A percentile compares a stretch with the other conserved stretches of the same genome.
These are phyloP conservation scores for Striga hermonthica DNA, from an alignment of 305 asterid species.

Conservation along the genomic window DNA sequence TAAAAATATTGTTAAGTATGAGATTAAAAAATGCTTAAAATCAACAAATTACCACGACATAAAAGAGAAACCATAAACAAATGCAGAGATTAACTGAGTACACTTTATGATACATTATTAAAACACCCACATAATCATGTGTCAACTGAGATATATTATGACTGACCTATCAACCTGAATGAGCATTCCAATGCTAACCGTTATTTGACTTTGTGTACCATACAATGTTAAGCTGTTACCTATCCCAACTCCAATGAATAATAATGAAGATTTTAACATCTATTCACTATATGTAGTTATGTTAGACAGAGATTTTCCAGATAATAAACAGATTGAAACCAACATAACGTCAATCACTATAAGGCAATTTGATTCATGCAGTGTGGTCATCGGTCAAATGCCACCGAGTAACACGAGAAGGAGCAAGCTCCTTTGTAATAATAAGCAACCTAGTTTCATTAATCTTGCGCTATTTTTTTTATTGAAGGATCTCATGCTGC, in stretches of 20 bases:
- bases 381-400: conserved; percentile 14
- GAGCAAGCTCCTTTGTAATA: conserved; percentile 13
- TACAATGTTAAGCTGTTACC: conserved; percentile 7
- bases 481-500: neutral
- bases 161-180: conserved; percentile 1
- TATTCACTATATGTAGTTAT: conserved; percentile 22
- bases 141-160: neutral
- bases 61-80: conserved; percentile 8
- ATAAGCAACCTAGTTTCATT: conserved; percentile 14
- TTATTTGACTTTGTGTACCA: conserved; percentile 1
- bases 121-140: conserved; percentile 8
- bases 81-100: conserved; percentile 4
- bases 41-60: conserved; percentile 11
- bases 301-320: conserved; percentile 17
- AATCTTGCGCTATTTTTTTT: neutral
- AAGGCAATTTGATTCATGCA: conserved; percentile 15
- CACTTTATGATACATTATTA: neutral
- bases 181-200: conserved; percentile 1
- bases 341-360: neutral
- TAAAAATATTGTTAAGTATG: conserved; percentile 26
- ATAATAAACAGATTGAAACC: conserved; percentile 16
- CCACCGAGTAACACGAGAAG: conserved; percentile 9
- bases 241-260: neutral
- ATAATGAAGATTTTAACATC: conserved; percentile 8
- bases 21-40: conserved; percentile 16